Evolutionary conservation across 768 basidiomycete species (phyloP).

Genomic region (Termitomyces sp.): DNA sequence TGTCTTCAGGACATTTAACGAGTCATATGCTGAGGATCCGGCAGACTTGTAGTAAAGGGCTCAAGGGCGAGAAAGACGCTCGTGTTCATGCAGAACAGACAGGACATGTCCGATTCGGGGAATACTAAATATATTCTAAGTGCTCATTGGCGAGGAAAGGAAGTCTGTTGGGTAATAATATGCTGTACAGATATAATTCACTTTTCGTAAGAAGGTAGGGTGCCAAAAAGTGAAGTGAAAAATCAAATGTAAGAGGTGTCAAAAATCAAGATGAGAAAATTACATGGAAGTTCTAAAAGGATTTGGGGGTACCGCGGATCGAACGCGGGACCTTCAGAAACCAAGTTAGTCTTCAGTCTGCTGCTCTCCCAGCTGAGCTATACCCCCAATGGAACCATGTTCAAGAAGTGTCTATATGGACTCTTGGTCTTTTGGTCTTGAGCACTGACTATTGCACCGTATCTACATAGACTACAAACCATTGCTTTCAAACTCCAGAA

Average conservation of each 20-base stretch:
- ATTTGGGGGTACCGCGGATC: slow-evolving; percentile 62
- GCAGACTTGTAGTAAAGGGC: slow-evolving; percentile 73
- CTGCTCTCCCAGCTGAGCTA: slow-evolving; percentile 68
- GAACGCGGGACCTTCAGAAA: slow-evolving; percentile 70
- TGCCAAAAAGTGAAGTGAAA: neutral
- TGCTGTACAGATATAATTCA: neutral
- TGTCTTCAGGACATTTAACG: slow-evolving; percentile 16
- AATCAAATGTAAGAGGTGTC: neutral
- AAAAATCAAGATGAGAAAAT: slow-evolving; percentile 1
- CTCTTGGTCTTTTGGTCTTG: no score
- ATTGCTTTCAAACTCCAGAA: slow-evolving; percentile 44
- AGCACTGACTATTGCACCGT: no score
- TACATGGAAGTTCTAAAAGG: slow-evolving; percentile 9
- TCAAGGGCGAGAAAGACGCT: slow-evolving; percentile 94
- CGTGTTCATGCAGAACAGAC: slow-evolving; percentile 82
- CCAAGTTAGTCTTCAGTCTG: slow-evolving; percentile 43
- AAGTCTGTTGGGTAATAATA: neutral
- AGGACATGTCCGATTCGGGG: slow-evolving; percentile 81
- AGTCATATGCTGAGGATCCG: neutral
- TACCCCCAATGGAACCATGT: no score
- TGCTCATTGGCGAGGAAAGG: neutral
- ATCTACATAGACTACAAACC: neutral
- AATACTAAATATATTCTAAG: slow-evolving; percentile 41
- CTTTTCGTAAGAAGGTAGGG: neutral
- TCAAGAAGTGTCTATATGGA: no score